Percentiles rank a stretch among this genome's conserved stretches.
These are phyloP conservation scores for Pseudocercospora vitis DNA, from an alignment of 2,329 filamentous ascomycete species.

Conservation along the genomic window DNA sequence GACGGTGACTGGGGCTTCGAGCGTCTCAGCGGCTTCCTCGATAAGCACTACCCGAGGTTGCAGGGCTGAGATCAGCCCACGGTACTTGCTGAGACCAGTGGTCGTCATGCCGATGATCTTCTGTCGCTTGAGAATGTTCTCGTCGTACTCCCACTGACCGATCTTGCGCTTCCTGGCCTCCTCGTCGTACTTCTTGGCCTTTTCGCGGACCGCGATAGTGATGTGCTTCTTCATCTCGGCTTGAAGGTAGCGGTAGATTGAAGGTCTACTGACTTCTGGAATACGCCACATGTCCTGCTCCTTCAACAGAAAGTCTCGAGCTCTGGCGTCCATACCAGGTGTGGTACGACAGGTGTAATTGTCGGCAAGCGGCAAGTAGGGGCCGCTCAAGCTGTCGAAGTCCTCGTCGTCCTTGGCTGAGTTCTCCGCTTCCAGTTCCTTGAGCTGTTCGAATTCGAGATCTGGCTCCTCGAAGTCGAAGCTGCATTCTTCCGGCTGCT, in stretches of 20 bases:
- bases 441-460: slow-evolving; percentile 60
- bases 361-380: slow-evolving; percentile 39
- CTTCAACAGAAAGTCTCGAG: slow-evolving; percentile 42
- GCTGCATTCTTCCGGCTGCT: slow-evolving; percentile 51
- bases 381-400: slow-evolving; percentile 42
- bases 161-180: slow-evolving; percentile 49
- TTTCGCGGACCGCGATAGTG: slow-evolving; percentile 48
- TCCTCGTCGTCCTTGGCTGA: slow-evolving; percentile 44
- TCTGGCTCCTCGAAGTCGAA: slow-evolving; percentile 61
- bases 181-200: slow-evolving; percentile 53
- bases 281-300: slow-evolving; percentile 63
- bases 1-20: slow-evolving; percentile 62
- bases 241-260: slow-evolving; percentile 67
- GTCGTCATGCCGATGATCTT: slow-evolving; percentile 70
- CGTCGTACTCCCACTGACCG: slow-evolving; percentile 56
- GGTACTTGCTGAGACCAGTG: slow-evolving; percentile 78
- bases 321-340: slow-evolving; percentile 34
- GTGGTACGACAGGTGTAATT: slow-evolving; percentile 39
- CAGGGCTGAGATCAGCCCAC: slow-evolving; percentile 65
- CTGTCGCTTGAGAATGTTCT: slow-evolving; percentile 60
- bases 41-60: slow-evolving; percentile 69
- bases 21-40: slow-evolving; percentile 77
- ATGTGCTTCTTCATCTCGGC: slow-evolving; percentile 53
- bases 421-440: slow-evolving; percentile 62
- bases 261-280: slow-evolving; percentile 55